Evolutionary conservation across 345 rosid genomes (phyloP).

Genomic region (Citropsis articulata): DNA sequence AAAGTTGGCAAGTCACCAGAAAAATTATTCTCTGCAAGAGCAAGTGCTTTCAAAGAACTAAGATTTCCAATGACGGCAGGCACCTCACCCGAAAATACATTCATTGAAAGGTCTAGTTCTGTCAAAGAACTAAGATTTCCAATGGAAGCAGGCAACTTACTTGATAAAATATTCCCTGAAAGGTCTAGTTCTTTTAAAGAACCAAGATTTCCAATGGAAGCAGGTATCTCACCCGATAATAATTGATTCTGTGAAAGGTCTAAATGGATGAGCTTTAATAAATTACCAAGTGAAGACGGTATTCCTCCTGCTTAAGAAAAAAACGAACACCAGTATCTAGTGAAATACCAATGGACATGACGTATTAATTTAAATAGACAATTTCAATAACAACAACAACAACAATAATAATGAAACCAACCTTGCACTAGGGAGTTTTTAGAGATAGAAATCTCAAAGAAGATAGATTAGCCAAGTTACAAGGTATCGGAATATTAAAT

Average conservation of each 20-base stretch:
- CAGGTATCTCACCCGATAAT: neutral
- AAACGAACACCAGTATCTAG: too few relatives aligned
- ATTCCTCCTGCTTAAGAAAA: neutral
- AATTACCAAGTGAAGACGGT: slow-evolving; percentile 3
- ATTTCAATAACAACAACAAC: too few relatives aligned
- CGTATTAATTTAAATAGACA: too few relatives aligned
- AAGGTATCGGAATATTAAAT: neutral
- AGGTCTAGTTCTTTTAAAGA: too few relatives aligned
- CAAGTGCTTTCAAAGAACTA: neutral
- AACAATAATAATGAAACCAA: slow-evolving; percentile 13
- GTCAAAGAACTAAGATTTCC: neutral
- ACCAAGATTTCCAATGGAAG: too few relatives aligned
- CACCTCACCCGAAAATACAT: neutral
- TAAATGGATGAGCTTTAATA: neutral
- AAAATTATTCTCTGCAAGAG: too few relatives aligned
- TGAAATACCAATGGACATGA: too few relatives aligned
- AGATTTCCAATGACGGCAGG: slow-evolving; percentile 1
- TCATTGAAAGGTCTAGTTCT: neutral
- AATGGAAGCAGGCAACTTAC: slow-evolving; percentile 1
- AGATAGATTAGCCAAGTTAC: too few relatives aligned
- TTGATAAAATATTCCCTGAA: rapidly evolving
- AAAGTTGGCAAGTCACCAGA: too few relatives aligned
- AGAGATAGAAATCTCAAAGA: slow-evolving; percentile 8
- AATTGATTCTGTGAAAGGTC: neutral
- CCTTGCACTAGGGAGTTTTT: neutral